Evolutionary conservation across 441 rosid species (phyloP).

Genomic region (Daphne laureola): DNA sequence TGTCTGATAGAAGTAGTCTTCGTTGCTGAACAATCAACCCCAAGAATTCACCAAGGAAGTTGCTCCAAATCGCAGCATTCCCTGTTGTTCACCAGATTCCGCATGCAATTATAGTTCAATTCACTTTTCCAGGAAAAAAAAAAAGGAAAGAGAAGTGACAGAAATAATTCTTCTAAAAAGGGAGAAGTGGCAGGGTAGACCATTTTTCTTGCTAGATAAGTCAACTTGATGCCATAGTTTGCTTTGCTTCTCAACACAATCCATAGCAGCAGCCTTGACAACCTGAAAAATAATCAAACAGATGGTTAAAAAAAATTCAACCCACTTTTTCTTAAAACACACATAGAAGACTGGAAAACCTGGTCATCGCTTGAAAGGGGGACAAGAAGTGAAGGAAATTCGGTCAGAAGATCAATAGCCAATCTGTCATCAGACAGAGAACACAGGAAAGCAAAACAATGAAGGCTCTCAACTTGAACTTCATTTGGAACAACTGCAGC

Average conservation of each 20-base stretch:
- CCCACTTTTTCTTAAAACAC: neutral
- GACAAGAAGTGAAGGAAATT: slow-evolving; percentile 73
- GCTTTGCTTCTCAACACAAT: slow-evolving; percentile 64
- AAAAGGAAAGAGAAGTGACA: slow-evolving; percentile 5
- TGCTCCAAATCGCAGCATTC: slow-evolving; percentile 55
- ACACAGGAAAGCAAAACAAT: slow-evolving; percentile 68
- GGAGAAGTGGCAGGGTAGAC: slow-evolving; percentile 25
- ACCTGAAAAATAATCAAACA: slow-evolving; percentile 40
- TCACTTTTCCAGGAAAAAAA: neutral
- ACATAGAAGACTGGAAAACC: slow-evolving; percentile 31
- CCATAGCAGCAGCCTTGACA: slow-evolving; percentile 65
- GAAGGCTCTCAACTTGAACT: slow-evolving; percentile 79
- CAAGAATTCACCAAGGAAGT: slow-evolving; percentile 65
- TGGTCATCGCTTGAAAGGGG: slow-evolving; percentile 65
- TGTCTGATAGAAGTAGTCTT: slow-evolving; percentile 73
- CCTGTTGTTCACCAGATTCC: slow-evolving; percentile 46
- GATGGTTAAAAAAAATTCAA: slow-evolving; percentile 4
- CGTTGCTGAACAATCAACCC: slow-evolving; percentile 76
- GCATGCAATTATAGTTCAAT: slow-evolving; percentile 7
- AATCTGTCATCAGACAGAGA: slow-evolving; percentile 44
- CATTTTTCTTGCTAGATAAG: slow-evolving; percentile 81
- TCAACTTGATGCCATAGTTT: slow-evolving; percentile 50
- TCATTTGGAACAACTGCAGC: slow-evolving; percentile 55
- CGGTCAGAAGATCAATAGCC: slow-evolving; percentile 54
- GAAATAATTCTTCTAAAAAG: slow-evolving; percentile 2